Evolutionary conservation across 2,329 filamentous ascomycete genomes (phyloP), one percentile per base, ranked within the genome.

Genomic region (Fusarium denticulatum): DNA sequence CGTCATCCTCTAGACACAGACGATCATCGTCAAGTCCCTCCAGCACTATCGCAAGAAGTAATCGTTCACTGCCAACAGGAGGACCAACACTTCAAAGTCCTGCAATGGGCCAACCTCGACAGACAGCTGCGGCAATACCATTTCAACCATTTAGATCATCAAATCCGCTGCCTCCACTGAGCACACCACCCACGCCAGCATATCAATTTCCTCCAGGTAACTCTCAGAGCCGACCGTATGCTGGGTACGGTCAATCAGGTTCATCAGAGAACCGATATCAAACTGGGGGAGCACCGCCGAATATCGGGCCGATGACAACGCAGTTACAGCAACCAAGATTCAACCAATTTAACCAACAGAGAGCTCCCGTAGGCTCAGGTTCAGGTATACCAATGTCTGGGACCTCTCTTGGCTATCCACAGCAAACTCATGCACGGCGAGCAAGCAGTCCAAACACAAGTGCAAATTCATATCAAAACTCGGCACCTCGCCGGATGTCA

Each of bases 121-220:
- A 47, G 6, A 30, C 13, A 26, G 45, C 20, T n/a, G 4, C 14
- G 2, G 4, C 45, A 16, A 47, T 30, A 10, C 13, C 9, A 22
- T 28, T 22, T 15, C 45, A 47, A 15, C 6, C 18, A 47, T 7
- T 15, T 15, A 10, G 26, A 6, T 20, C 13, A 11, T 22, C 13
- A 4, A 22, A 3, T 4, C 9, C 26, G 9, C 20, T 47, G 13
- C 20, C 45, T 16, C 28, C 14, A 16, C 7, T 7, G 14, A 49
- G 7, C 7, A 7, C 16, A n/a, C 20, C 22, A 6, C 26, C 9
- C 7, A 13, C 9, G 3, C 9, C 26, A 15, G 4, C 0, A 15
- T 49, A 49, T n/a, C 20, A 4, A 8, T n/a, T 30, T n/a, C 20
- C 20, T n/a, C 45, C 20, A 7, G 8, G 1, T 22, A 10, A 15